Evolutionary conservation across 495 filamentous ascomycete genomes (phyloP), one percentile per base, ranked within the genome.

Genomic region (Hypomontagnella submonticulosa): DNA sequence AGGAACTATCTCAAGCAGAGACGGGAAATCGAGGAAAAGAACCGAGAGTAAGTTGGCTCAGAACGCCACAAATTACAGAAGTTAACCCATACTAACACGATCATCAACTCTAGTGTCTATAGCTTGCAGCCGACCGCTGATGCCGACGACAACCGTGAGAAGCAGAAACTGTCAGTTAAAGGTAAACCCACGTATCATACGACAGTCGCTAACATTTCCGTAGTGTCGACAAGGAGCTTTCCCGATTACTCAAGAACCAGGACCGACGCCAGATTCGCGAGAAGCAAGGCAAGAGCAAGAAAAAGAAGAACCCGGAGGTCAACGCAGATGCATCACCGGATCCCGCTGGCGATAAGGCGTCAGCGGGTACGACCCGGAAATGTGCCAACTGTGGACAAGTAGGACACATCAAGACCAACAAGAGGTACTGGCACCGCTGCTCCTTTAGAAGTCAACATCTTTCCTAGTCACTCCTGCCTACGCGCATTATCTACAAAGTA

Each of bases 371-470:
- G 1, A 91, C 91, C 23, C 85, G 96, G 63, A 98, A 97, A 75
- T 99, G 95, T 72, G 94, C 96, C 20, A 98, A 97, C 75, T 99
- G 95, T 70, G 94, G 94, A 32, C 89, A 93, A 70, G 89, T 93
- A 16, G 95, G 95, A 19, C 95, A 99, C 71, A 99, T 99, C 83
- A 96, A 96, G 77, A 97, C 93, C n/a, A 97, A 97, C 81, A 95
- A 97, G 82, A 97, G 94, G 90, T 93, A 81, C 74, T 80, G 70
- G 57, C 67, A 67, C 19, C 47, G 51, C 49, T 75, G 61, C 57
- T 51, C 41, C 56, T 36, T 46, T 57, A 32, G 18, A 20, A 23
- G 20, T 44, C 36, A 43, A 56, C 23, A 52, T 58, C 27, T 34
- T 32, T 41, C 41, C 49, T 36, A 23, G 37, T 27, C 34, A n/a